These are phyloP conservation scores for Jacaranda mimosifolia DNA, from an alignment of 257 asterid genomes.

Conservation along the genomic window DNA sequence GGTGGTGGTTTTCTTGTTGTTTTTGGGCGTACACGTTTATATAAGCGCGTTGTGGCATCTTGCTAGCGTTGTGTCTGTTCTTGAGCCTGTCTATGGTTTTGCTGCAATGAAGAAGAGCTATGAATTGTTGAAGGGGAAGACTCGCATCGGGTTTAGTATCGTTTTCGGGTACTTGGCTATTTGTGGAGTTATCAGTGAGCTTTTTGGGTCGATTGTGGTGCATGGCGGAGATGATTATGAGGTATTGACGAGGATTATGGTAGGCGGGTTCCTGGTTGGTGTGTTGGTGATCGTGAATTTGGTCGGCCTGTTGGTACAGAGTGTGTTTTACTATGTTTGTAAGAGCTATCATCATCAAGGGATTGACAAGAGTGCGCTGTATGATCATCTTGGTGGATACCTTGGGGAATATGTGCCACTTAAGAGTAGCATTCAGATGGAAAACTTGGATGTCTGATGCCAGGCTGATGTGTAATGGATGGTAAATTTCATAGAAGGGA, in stretches of 20 bases:
- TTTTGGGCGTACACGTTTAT: slow-evolving; percentile 81
- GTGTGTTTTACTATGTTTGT: slow-evolving; percentile 93
- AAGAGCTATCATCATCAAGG: slow-evolving; percentile 92
- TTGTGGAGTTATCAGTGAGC: slow-evolving; percentile 71
- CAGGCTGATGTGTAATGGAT: slow-evolving; percentile 27
- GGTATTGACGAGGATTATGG: slow-evolving; percentile 67
- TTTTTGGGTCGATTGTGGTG: slow-evolving; percentile 80
- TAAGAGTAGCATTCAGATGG: slow-evolving; percentile 96
- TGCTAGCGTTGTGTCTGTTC: slow-evolving; percentile 90
- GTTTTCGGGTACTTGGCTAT: slow-evolving; percentile 71
- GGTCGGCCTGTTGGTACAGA: slow-evolving; percentile 84
- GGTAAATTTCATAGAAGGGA: slow-evolving; percentile 28
- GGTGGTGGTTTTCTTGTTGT: slow-evolving; percentile 63
- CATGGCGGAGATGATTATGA: slow-evolving; percentile 75
- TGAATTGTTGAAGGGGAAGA: slow-evolving; percentile 69
- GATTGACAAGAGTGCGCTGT: slow-evolving; percentile 82
- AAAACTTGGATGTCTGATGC: slow-evolving; percentile 70
- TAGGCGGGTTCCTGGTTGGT: slow-evolving; percentile 92
- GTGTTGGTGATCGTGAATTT: slow-evolving; percentile 84
- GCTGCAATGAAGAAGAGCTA: slow-evolving; percentile 85
- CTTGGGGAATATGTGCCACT: slow-evolving; percentile 97
- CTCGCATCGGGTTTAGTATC: slow-evolving; percentile 59
- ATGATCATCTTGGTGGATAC: slow-evolving; percentile 95
- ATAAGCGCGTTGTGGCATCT: slow-evolving; percentile 93
- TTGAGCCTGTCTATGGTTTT: slow-evolving; percentile 74